These are phyloP conservation scores for Cicer cuneatum DNA, from an alignment of 306 rosid genomes.

Conservation along the genomic window DNA sequence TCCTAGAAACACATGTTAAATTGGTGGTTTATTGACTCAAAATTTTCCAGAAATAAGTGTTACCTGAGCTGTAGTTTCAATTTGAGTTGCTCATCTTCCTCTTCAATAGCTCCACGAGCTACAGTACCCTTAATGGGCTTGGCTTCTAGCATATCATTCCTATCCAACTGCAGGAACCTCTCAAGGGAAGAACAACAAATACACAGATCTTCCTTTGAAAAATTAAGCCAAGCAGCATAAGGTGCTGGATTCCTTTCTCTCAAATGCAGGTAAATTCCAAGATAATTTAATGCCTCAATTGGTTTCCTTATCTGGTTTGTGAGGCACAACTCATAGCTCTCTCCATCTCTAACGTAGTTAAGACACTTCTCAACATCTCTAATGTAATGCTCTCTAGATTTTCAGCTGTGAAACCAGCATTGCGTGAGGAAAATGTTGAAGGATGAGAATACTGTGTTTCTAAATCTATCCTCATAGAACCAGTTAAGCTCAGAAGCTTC, in stretches of 20 bases:
- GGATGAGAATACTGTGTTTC: constrained; percentile 45
- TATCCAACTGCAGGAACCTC: constrained; percentile 84
- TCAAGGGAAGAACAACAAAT: constrained; percentile 97
- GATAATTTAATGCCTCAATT: constrained; percentile 58
- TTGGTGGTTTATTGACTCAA: constrained; percentile 19
- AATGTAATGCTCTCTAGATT: constrained; percentile 73
- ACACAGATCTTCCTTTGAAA: constrained; percentile 70
- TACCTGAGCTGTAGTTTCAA: constrained; percentile 80
- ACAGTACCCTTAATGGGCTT: constrained; percentile 96
- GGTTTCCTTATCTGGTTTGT: constrained; percentile 86
- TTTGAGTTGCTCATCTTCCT: constrained; percentile 76
- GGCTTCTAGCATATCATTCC: constrained; percentile 79
- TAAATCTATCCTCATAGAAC: constrained; percentile 44
- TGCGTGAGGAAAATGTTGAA: constrained; percentile 41
- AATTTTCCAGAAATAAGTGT: constrained; percentile 37
- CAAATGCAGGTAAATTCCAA: constrained; percentile 81
- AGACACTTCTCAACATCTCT: constrained; percentile 79
- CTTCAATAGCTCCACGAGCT: constrained; percentile 81
- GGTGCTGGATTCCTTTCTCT: constrained; percentile 97
- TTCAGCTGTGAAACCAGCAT: constrained; percentile 67
- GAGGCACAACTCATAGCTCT: constrained; percentile 94
- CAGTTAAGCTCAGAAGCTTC: constrained; percentile 70
- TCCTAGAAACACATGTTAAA: not conserved
- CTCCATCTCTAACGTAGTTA: constrained; percentile 86
- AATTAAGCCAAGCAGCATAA: constrained; percentile 97